Evolutionary conservation across 2,329 filamentous ascomycete species (phyloP).

Genomic region (Bipolaris cookei): DNA sequence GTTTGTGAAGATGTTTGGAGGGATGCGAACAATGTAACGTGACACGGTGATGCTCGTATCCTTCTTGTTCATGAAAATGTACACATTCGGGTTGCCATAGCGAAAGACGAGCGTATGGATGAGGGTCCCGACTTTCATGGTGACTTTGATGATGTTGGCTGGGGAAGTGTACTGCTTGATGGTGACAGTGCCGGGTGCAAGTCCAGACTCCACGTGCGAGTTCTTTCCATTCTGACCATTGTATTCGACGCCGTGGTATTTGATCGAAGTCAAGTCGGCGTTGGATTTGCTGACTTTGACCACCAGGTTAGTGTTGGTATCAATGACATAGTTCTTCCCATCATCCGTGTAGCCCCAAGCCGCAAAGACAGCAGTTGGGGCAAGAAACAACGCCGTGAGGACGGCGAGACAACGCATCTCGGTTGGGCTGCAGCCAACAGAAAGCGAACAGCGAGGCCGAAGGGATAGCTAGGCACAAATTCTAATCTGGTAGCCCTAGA

Average conservation of each 20-base stretch:
- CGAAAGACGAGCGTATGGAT: conserved; percentile 67
- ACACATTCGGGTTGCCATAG: conserved; percentile 63
- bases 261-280: conserved; percentile 68
- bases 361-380: conserved; percentile 44
- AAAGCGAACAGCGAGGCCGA: neutral
- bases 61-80: conserved; percentile 54
- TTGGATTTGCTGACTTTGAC: conserved; percentile 51
- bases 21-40: conserved; percentile 46
- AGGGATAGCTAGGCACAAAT: neutral
- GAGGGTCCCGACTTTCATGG: conserved; percentile 61
- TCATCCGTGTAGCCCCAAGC: conserved; percentile 52
- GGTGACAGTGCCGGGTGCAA: conserved; percentile 62
- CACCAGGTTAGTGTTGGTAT: conserved; percentile 34
- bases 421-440: neutral
- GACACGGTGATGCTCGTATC: conserved; percentile 50
- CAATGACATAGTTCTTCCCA: conserved; percentile 51
- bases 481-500: neutral
- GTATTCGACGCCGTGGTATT: conserved; percentile 63
- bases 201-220: conserved; percentile 63
- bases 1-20: conserved; percentile 35
- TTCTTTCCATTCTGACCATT: conserved; percentile 48
- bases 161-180: conserved; percentile 40
- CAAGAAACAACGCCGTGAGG: conserved; percentile 25
- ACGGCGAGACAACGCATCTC: conserved; percentile 26
- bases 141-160: conserved; percentile 60